These are phyloP conservation scores for Aegilops bicornis DNA, from an alignment of 176 grass and related monocot genomes.

Conservation along the genomic window DNA sequence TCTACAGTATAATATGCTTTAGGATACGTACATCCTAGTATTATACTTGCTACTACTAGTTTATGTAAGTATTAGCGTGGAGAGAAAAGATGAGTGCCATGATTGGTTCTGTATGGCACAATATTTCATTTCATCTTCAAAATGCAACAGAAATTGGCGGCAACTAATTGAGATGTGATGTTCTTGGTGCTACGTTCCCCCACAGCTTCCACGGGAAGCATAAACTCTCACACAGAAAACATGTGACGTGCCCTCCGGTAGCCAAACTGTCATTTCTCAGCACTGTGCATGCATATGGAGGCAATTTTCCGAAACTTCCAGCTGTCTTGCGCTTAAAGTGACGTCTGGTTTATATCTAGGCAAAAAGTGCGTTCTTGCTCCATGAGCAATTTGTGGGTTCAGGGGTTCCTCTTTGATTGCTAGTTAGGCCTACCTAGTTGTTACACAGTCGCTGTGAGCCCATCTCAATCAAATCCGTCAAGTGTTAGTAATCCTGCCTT, in stretches of 20 bases:
- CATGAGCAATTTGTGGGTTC: constrained; percentile 21
- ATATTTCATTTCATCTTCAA: not conserved
- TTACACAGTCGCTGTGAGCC: constrained; percentile 21
- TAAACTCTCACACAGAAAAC: not conserved
- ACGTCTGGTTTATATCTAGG: constrained; percentile 3
- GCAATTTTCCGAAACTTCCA: not conserved
- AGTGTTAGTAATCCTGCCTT: not conserved
- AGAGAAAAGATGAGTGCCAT: not conserved
- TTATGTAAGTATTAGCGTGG: not conserved
- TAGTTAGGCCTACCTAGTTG: constrained; percentile 17
- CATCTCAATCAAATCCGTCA: not conserved
- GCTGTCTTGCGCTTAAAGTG: constrained; percentile 38
- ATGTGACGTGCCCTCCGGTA: constrained; percentile 7
- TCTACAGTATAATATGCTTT: not conserved
- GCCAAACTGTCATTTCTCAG: not conserved
- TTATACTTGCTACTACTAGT: not conserved
- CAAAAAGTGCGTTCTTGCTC: not conserved
- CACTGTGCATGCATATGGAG: not conserved
- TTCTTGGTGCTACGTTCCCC: not conserved
- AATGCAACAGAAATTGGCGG: not conserved
- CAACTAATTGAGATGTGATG: not conserved
- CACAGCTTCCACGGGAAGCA: not conserved
- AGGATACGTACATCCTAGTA: not conserved
- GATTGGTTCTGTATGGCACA: not conserved
- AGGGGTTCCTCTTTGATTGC: constrained; percentile 29